A percentile compares a stretch with the other conserved stretches of the same genome.
Evolutionary conservation across 164 flowering plant genomes (phyloP).

Genomic region (Chimonanthus salicifolius): DNA sequence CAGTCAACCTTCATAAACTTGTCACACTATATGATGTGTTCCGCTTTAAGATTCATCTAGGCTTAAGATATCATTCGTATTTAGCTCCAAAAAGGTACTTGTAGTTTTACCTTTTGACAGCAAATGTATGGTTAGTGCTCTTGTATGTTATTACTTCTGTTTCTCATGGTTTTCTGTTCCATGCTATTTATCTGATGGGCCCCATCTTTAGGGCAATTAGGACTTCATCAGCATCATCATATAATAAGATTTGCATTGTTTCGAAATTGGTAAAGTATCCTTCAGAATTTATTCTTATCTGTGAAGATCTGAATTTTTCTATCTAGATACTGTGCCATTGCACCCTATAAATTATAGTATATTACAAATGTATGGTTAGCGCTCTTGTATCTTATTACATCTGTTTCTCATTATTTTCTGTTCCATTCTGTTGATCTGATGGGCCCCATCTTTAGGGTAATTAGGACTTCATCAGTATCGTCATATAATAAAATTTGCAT

Average conservation of each 20-base stretch:
- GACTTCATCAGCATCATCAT: too few relatives aligned
- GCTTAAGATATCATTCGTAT: neutral
- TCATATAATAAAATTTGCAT: too few relatives aligned
- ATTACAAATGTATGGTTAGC: neutral
- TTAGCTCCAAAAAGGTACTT: neutral
- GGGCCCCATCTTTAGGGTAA: neutral
- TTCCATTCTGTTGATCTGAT: neutral
- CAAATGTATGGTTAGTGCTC: neutral
- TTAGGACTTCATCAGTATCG: too few relatives aligned
- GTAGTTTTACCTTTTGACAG: neutral
- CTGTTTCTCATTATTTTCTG: neutral
- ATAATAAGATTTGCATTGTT: too few relatives aligned
- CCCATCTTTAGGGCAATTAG: neutral
- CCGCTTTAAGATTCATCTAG: neutral
- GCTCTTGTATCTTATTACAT: neutral
- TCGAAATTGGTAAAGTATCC: too few relatives aligned
- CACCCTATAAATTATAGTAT: too few relatives aligned
- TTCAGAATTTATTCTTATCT: too few relatives aligned
- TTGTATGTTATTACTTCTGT: too few relatives aligned
- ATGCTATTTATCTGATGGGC: neutral
- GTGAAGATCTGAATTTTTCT: too few relatives aligned
- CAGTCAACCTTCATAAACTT: too few relatives aligned
- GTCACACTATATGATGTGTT: neutral
- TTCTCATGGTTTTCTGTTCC: neutral
- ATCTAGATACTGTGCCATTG: too few relatives aligned